These are phyloP conservation scores for Cryphonectria parasitica DNA, from an alignment of 2,329 filamentous ascomycete genomes.

Conservation along the genomic window DNA sequence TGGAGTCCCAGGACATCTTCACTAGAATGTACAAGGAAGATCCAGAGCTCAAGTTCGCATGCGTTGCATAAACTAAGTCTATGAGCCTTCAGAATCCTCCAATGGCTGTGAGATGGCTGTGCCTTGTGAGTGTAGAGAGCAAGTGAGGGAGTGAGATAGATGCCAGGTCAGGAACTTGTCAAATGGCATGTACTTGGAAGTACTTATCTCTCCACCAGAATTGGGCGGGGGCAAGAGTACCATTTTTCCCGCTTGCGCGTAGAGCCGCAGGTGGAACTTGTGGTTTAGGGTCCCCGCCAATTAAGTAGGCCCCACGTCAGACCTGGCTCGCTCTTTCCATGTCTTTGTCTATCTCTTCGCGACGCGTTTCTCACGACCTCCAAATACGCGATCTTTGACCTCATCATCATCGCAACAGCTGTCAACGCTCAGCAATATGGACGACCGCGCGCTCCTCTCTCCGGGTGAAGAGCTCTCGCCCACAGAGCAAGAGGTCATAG, in stretches of 20 bases:
- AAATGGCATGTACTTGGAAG: background rate
- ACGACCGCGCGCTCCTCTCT: slow-evolving; percentile 39
- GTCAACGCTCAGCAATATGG: slow-evolving; percentile 15
- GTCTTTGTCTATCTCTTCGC: background rate
- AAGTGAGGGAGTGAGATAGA: background rate
- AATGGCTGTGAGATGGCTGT: background rate
- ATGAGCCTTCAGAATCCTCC: background rate
- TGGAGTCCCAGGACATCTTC: slow-evolving; percentile 46
- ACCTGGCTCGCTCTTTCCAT: background rate
- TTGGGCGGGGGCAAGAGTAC: background rate
- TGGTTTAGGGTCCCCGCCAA: slow-evolving; percentile 16
- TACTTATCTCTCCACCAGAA: background rate
- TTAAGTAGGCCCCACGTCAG: slow-evolving; percentile 21
- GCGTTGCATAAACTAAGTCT: background rate
- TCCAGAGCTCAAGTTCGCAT: background rate
- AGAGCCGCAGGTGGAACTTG: slow-evolving; percentile 4
- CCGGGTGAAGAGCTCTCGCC: slow-evolving; percentile 66
- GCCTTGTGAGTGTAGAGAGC: background rate
- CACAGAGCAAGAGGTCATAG: slow-evolving; percentile 90
- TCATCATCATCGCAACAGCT: background rate
- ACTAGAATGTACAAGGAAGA: background rate
- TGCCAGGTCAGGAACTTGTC: background rate
- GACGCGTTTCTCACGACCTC: slow-evolving; percentile 19
- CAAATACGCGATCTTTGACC: slow-evolving; percentile 9
- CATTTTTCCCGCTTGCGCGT: background rate